Evolutionary conservation across 805 yeast genomes (phyloP).

Genomic region (Suhomyces emberorum): DNA sequence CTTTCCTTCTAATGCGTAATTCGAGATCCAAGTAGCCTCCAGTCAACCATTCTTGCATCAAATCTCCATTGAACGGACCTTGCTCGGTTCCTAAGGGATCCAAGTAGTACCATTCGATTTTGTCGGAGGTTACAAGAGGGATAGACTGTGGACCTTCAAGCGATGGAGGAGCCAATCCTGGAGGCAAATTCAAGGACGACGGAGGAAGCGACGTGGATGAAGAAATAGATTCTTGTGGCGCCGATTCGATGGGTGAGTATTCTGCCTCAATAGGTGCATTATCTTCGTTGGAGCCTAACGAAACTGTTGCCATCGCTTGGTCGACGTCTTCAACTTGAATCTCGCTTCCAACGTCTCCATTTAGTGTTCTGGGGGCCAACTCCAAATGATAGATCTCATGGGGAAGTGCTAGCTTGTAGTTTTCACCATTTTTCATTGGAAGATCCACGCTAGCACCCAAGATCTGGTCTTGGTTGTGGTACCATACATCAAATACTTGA

Average conservation of each 20-base stretch:
- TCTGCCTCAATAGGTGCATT: not conserved
- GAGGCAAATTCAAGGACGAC: slow-evolving; percentile 4
- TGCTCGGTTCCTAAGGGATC: slow-evolving; percentile 70
- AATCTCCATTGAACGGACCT: slow-evolving; percentile 73
- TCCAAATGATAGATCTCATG: slow-evolving; percentile 37
- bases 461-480: slow-evolving; percentile 27
- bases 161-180: slow-evolving; percentile 7
- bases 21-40: slow-evolving; percentile 55
- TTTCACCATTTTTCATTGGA: slow-evolving; percentile 20
- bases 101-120: slow-evolving; percentile 65
- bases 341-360: not conserved
- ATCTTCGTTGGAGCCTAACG: not conserved
- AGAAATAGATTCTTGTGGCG: not conserved
- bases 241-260: not conserved
- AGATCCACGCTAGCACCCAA: slow-evolving; percentile 13
- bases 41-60: slow-evolving; percentile 78
- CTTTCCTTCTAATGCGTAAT: slow-evolving; percentile 57
- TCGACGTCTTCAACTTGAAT: not conserved
- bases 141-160: slow-evolving; percentile 1
- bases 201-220: not conserved
- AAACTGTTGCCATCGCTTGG: not conserved
- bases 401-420: slow-evolving; percentile 30
- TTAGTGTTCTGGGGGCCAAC: slow-evolving; percentile 9
- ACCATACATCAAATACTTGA: slow-evolving; percentile 54
- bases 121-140: slow-evolving; percentile 32